Evolutionary conservation across 306 rosid genomes (phyloP).

Genomic region (Fragaria vesca): DNA sequence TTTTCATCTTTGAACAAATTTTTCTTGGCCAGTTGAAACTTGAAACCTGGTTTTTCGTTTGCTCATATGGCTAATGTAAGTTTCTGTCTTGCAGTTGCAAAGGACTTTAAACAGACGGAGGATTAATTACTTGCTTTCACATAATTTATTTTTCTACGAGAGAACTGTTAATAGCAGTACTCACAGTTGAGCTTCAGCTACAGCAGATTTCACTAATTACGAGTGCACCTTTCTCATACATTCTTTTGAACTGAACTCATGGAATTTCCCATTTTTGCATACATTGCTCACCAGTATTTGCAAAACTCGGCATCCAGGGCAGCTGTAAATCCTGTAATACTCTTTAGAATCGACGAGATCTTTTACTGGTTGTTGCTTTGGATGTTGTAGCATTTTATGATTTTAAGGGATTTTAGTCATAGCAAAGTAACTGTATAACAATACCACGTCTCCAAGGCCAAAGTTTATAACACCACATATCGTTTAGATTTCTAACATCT

Average conservation of each 20-base stretch:
- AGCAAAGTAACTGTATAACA: too few relatives aligned
- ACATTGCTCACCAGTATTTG: background rate
- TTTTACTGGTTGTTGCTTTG: background rate
- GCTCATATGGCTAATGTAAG: background rate
- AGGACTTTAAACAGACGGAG: slow-evolving; percentile 52
- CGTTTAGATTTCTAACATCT: too few relatives aligned
- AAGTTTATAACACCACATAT: too few relatives aligned
- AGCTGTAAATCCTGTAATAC: too few relatives aligned
- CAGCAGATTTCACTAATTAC: slow-evolving; percentile 30
- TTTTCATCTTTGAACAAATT: background rate
- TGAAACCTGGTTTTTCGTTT: background rate
- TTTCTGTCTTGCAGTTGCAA: slow-evolving; percentile 50
- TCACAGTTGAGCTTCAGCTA: slow-evolving; percentile 5
- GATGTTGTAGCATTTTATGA: background rate
- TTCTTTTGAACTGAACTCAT: slow-evolving; percentile 13
- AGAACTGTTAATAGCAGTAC: too few relatives aligned
- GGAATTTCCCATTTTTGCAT: background rate
- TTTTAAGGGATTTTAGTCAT: background rate
- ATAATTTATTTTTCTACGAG: too few relatives aligned
- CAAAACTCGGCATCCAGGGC: background rate
- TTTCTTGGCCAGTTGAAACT: background rate
- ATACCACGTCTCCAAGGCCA: too few relatives aligned
- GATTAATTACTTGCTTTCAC: too few relatives aligned
- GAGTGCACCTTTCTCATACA: slow-evolving; percentile 8
- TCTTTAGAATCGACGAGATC: background rate